Percentiles rank a stretch among this genome's conserved stretches.
Conservation (phyloP, 2,329 filamentous ascomycete genomes). For the Hypomyces rosellus region DNA sequence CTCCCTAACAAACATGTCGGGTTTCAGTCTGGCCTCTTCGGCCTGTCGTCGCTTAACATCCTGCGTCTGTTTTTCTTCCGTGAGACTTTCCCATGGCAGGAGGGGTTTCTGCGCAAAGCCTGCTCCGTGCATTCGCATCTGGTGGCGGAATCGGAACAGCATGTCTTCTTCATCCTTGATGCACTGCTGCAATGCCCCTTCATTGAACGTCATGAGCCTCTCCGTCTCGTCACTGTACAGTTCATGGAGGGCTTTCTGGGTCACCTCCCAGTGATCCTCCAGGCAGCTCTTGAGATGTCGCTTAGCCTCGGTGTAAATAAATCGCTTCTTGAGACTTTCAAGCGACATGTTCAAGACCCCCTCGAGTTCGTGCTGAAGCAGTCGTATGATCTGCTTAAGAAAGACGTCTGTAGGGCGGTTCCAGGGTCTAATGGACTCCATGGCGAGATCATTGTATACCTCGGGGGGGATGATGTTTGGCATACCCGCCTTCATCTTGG, state of each 20-base stretch:
- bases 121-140: slow-evolving; percentile 40
- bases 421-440: slow-evolving; percentile 55
- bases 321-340: slow-evolving; percentile 37
- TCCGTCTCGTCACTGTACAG: slow-evolving; percentile 48
- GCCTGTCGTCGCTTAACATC: slow-evolving; percentile 37
- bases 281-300: slow-evolving; percentile 41
- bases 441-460: slow-evolving; percentile 53
- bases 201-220: slow-evolving; percentile 53
- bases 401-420: slow-evolving; percentile 43
- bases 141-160: slow-evolving; percentile 42
- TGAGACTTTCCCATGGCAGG: slow-evolving; percentile 39
- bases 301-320: slow-evolving; percentile 44
- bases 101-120: slow-evolving; percentile 24
- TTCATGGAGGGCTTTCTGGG: slow-evolving; percentile 32
- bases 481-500: slow-evolving; percentile 50
- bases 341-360: slow-evolving; percentile 43
- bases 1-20: slow-evolving; percentile 54
- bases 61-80: slow-evolving; percentile 39
- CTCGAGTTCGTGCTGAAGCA: slow-evolving; percentile 42
- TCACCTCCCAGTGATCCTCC: slow-evolving; percentile 28
- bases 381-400: slow-evolving; percentile 39
- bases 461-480: slow-evolving; percentile 53
- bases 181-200: slow-evolving; percentile 40
- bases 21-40: slow-evolving; percentile 42
- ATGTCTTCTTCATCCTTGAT: slow-evolving; percentile 39